Evolutionary conservation across 2,329 filamentous ascomycete genomes (phyloP).

Genomic region (Exophiala bonariae): DNA sequence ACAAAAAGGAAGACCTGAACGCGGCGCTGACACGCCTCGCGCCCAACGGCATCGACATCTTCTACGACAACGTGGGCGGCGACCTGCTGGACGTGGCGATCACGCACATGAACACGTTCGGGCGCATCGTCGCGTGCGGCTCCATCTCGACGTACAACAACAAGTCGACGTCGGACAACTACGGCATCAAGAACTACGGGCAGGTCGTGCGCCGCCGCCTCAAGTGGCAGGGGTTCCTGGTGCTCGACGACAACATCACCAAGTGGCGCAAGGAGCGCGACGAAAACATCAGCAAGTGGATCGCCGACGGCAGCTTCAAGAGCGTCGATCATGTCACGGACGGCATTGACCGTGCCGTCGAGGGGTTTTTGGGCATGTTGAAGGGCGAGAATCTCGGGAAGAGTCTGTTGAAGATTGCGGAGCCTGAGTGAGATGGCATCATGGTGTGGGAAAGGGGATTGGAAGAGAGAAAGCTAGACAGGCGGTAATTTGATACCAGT

Average conservation of each 20-base stretch:
- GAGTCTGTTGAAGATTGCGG: constrained; percentile 63
- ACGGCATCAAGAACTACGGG: constrained; percentile 63
- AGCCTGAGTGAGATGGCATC: constrained; percentile 11
- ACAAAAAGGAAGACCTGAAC: constrained; percentile 68
- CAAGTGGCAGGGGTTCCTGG: constrained; percentile 67
- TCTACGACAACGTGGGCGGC: constrained; percentile 71
- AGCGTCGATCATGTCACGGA: constrained; percentile 63
- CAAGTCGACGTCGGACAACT: constrained; percentile 48
- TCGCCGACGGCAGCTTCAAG: constrained; percentile 69
- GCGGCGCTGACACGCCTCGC: constrained; percentile 66
- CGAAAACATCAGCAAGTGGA: constrained; percentile 68
- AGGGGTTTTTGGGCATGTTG: constrained; percentile 71
- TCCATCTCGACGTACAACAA: constrained; percentile 68
- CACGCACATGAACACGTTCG: constrained; percentile 57
- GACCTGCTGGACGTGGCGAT: constrained; percentile 66
- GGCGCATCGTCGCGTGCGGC: constrained; percentile 54
- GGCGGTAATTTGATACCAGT: too few species aligned
- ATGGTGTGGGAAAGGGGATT: too few species aligned
- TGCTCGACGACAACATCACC: constrained; percentile 59
- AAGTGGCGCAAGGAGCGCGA: constrained; percentile 66
- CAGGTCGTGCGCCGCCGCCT: constrained; percentile 62
- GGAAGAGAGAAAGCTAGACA: too few species aligned
- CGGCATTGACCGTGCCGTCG: constrained; percentile 69
- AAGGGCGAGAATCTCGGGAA: constrained; percentile 77
- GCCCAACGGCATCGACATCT: constrained; percentile 71